phyloP scores from a whole-genome alignment of 1,139 yeast species.

The Saccharomyces pastorianus region DNA sequence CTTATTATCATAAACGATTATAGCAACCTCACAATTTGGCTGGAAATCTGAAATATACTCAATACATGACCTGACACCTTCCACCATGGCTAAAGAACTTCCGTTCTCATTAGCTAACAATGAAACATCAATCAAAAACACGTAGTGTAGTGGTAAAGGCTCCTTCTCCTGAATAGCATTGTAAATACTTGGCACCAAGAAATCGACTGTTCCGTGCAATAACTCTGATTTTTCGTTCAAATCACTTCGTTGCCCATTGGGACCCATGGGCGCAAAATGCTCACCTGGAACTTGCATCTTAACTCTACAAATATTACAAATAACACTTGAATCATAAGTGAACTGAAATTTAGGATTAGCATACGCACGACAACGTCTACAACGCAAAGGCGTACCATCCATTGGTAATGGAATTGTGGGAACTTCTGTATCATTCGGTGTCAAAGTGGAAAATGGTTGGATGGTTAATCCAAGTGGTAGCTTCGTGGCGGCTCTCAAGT shows the following conservation, averaged over 20 bases:
- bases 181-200: slow-evolving; percentile 67
- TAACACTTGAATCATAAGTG: slow-evolving; percentile 53
- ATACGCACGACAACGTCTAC: slow-evolving; percentile 85
- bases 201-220: slow-evolving; percentile 77
- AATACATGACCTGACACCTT: slow-evolving; percentile 52
- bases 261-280: slow-evolving; percentile 57
- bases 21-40: slow-evolving; percentile 47
- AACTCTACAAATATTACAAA: slow-evolving; percentile 84
- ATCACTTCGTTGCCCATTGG: slow-evolving; percentile 54
- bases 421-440: slow-evolving; percentile 32
- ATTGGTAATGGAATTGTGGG: slow-evolving; percentile 4
- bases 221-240: slow-evolving; percentile 64
- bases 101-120: slow-evolving; percentile 59
- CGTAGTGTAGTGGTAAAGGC: slow-evolving; percentile 53
- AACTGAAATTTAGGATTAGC: slow-evolving; percentile 78
- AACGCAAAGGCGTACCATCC: slow-evolving; percentile 55
- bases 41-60: slow-evolving; percentile 30
- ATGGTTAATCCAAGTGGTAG: slow-evolving; percentile 76
- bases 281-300: slow-evolving; percentile 64
- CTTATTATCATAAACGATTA: slow-evolving; percentile 68
- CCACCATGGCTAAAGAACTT: slow-evolving; percentile 47
- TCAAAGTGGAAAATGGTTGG: slow-evolving; percentile 71
- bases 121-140: slow-evolving; percentile 72
- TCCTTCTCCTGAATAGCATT: slow-evolving; percentile 40
- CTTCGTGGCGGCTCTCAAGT: slow-evolving; percentile 58